A percentile compares a stretch with the other conserved stretches of the same genome.
phyloP scores from a whole-genome alignment of 352 stramenopile genomes.

The Plasmopara viticola region DNA sequence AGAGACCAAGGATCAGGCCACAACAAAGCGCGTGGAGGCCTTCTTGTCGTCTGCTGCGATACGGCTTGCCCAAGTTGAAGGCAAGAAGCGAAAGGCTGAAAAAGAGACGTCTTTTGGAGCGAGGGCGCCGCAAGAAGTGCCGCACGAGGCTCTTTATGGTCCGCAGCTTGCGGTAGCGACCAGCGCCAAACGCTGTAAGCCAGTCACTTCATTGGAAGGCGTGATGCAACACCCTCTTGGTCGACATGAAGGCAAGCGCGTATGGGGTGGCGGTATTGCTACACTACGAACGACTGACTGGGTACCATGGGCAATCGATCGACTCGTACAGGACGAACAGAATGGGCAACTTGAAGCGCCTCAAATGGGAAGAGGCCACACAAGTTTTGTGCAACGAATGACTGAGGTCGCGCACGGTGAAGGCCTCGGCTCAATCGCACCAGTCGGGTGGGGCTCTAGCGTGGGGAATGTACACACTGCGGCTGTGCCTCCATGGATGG shows the following conservation, averaged over 20 bases:
- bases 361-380: too few relatives aligned
- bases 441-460: slow-evolving; percentile 29
- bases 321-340: too few relatives aligned
- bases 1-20: slow-evolving; percentile 1
- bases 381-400: slow-evolving; percentile 35
- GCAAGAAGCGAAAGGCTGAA: slow-evolving; percentile 2
- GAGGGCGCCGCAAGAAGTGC: slow-evolving; percentile 5
- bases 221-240: too few relatives aligned
- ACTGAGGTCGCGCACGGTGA: slow-evolving; percentile 39
- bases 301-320: slow-evolving; percentile 12
- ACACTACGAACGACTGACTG: slow-evolving; percentile 46
- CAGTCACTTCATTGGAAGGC: too few relatives aligned
- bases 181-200: too few relatives aligned
- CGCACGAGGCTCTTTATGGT: neutral
- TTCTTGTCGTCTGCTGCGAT: slow-evolving; percentile 40
- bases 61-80: slow-evolving; percentile 28
- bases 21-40: slow-evolving; percentile 13
- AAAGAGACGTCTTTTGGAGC: neutral
- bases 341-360: too few relatives aligned
- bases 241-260: too few relatives aligned
- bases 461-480: slow-evolving; percentile 62
- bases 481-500: slow-evolving; percentile 70
- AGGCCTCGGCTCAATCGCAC: slow-evolving; percentile 39
- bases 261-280: slow-evolving; percentile 17
- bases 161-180: too few relatives aligned